Base-by-base conservation (phyloP, 2,329 filamentous ascomycete species). In the Mollisia scopiformis region DNA sequence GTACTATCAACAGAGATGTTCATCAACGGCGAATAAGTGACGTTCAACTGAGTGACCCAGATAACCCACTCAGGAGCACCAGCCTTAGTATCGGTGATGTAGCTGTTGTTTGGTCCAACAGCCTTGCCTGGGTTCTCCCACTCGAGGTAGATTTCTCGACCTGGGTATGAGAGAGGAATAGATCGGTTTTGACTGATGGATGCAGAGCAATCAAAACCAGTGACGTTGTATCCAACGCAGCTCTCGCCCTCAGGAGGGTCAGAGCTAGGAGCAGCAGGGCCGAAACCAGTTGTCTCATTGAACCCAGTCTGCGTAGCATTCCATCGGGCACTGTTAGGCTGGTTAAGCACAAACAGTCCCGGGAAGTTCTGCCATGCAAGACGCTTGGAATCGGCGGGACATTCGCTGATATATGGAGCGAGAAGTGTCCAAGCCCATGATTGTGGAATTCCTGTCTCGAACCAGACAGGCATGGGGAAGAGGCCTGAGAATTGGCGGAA, bases 321-420 rank as follows among this genome's bases (percentile, higher is more conserved):
- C 72, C 87, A 79, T 27, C 88, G 85, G 61, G 86, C 86, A 23
- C 88, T 83, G 75, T 93, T 94, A 2, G 91, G 88, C 72, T 94
- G 88, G 77, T 94, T 93, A 30, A 89, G 78, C 53, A 95, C 80
- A 67, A 83, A 80, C 16, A 95, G 77, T 0, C 84, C 82, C 0
- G 91, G 92, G 78, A 91, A 93, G 78, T 96, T 96, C 73, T 94
- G 89, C 91, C 92, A 96, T 25, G 87, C 83, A 30, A 96, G 79
- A 6, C 90, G 86, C 1, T 90, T 94, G 67, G 88, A 87, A 73
- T 89, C 86, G 46, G 76, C 77, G 0, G 92, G 91, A 74, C 92
- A 96, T 5, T 82, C 88, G 35, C 85, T 87, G 74, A 96, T 93
- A 75, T 93, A 93, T 0, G 91, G 92, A 0, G 92, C 91, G 4